Evolutionary conservation across 225 moss, liverwort and hornwort genomes (phyloP).

Genomic region (Polytrichum formosum): DNA sequence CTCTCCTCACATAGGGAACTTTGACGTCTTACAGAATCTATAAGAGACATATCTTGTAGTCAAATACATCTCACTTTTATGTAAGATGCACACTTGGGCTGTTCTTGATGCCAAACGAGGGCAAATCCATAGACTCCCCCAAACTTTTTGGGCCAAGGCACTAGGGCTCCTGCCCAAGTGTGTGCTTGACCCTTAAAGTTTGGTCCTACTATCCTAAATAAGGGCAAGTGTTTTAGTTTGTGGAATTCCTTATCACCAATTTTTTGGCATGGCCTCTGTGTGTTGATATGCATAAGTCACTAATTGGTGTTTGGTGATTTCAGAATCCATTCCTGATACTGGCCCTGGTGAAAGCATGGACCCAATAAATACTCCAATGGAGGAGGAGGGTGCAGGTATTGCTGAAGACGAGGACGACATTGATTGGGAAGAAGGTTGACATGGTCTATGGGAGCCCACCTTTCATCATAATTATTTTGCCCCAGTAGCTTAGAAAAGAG

Average conservation of each 20-base stretch:
- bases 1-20: too few relatives aligned
- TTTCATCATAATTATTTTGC: not conserved
- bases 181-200: not conserved
- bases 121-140: too few relatives aligned
- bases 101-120: too few relatives aligned
- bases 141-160: too few relatives aligned
- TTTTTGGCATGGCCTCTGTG: not conserved
- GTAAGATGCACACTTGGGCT: too few relatives aligned
- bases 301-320: not conserved
- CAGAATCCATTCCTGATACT: conserved; percentile 27
- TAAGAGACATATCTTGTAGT: too few relatives aligned
- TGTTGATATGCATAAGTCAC: not conserved
- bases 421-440: conserved; percentile 86
- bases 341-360: conserved; percentile 23
- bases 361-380: conserved; percentile 23
- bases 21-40: too few relatives aligned
- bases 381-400: conserved; percentile 49
- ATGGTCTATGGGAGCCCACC: too few relatives aligned
- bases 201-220: not conserved
- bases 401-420: conserved; percentile 74
- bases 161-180: too few relatives aligned
- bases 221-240: not conserved
- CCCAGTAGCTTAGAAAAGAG: too few relatives aligned
- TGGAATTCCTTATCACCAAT: not conserved
- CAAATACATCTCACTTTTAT: too few relatives aligned